Base-by-base conservation (phyloP, 75 land plant genomes). In the Pinus albicaulis region DNA sequence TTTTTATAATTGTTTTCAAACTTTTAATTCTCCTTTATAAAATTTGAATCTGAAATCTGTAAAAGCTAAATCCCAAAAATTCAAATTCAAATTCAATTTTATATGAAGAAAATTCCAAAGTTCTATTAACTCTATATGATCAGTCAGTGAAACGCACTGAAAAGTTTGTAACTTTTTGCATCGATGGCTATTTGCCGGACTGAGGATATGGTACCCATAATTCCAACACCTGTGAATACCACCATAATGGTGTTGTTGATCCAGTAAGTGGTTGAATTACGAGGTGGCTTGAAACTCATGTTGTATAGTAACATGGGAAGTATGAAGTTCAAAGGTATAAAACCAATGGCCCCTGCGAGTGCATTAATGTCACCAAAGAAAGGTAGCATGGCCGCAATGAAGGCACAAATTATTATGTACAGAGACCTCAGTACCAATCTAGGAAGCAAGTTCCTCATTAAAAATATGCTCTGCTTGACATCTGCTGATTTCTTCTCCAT, bases 351-450 rank as follows among this genome's bases (percentile, higher is more conserved):
- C 19, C 99, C 99, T 0, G 94, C 84, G 4, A 92, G 84, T 17
- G 84, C 93, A 73, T 79, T 93, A 8, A 96, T 87, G 81, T 96
- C 99, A 20, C 98, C 98, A 80, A 96, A 96, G 85, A 96, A 96
- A 4, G 99, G 99, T 14, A 96, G 75, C 89, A 95, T 92, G 11
- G 99, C 95, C 36, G 97, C 92, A 23, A 96, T 52, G 56, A 92
- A 84, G 0, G 89, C 88, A 55, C 94, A 90, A 19, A 90, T 59
- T 25, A 76, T 68, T 77, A 96, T 79, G 77, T 88, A 96, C 3
- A 85, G 13, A 11, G 91, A 62, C 22, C 99, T 73, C 25, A 96
- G 76, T 1, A 86, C 57, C 4, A 96, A 41, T 68, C 99, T 82
- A 0, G 99, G 97, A 22, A 96, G 72, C 15, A 93, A 80, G 77